Evolutionary conservation across 441 rosid species (phyloP).

Genomic region (Erodium texanum): DNA sequence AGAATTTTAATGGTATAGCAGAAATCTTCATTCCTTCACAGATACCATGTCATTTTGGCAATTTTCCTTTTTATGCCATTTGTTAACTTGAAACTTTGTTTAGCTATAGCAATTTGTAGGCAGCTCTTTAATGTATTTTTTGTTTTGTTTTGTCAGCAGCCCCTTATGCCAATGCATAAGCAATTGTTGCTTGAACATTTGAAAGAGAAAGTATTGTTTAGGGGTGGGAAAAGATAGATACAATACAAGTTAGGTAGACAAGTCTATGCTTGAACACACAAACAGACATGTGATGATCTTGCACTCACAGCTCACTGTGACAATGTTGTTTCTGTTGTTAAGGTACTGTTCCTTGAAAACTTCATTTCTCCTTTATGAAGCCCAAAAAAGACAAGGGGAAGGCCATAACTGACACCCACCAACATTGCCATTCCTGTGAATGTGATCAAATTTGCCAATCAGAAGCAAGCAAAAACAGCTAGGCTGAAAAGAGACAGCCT

Average conservation of each 20-base stretch:
- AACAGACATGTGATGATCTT: background rate
- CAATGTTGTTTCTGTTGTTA: too few relatives aligned
- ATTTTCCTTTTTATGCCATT: background rate
- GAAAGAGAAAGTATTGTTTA: background rate
- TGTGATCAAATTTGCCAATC: background rate
- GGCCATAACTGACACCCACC: constrained; percentile 44
- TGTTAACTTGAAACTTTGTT: background rate
- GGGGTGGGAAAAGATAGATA: background rate
- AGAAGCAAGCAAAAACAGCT: background rate
- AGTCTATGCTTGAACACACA: background rate
- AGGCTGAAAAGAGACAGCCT: background rate
- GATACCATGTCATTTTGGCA: background rate
- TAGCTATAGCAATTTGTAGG: too few relatives aligned
- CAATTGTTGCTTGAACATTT: background rate
- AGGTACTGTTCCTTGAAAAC: constrained; percentile 13
- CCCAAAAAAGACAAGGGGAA: constrained; percentile 46
- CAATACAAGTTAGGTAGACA: background rate
- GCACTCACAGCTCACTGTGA: too few relatives aligned
- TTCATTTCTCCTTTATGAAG: constrained; percentile 38
- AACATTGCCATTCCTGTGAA: constrained; percentile 42
- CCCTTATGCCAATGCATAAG: background rate
- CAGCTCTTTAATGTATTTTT: too few relatives aligned
- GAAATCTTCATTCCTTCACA: too few relatives aligned
- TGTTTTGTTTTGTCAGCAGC: background rate
- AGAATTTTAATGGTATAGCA: too few relatives aligned